Base-by-base conservation (phyloP, 148 eudicot genomes). In the Rheum nobile region DNA sequence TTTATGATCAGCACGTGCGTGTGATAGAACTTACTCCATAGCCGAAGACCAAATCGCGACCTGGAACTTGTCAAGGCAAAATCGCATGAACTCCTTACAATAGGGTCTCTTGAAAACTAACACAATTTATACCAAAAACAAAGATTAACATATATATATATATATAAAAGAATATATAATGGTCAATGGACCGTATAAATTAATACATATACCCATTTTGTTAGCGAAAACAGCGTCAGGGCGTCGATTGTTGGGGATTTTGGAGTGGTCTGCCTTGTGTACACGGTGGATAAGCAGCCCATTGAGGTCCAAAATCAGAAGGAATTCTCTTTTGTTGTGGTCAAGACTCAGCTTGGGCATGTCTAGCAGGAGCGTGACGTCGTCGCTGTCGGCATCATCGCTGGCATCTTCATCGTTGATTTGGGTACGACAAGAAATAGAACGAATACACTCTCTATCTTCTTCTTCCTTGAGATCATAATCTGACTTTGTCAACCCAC, bases 41-140 rank as follows among this genome's bases (percentile, higher is more conserved):
- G 85, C 83, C 44, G 88, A 77, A 21, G 89, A 87, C 89, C 93
- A 89, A 14, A 89, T 31, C 38, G 86, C 93, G 8, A 89, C 91
- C 71, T 87, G 84, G 81, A 87, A 89, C 42, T 77, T 81, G 37
- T 87, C 82, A 17, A 87, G 75, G 71, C 89, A 87, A 47, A 84
- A 87, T 68, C 77, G 72, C 77, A 89, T 37, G 44, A 89, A 87
- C 68, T 85, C 82, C 9, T 82, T 72, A 6, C 80, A 77, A 61
- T 41, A 87, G 4, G 87, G 86, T 76, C 93, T 79, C 75, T 74
- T 81, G 74, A 73, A 89, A 67, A 89, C 93, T 89, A 37, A 16
- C 26, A 67, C 42, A 34, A 38, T 19, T 29, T 17, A 29, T 2
- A 67, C 2, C 39, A 17, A 16, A 22, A 54, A n/a, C n/a, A 19